Evolutionary conservation across 2,329 filamentous ascomycete genomes (phyloP), one percentile per base, ranked within the genome.

Genomic region (Penicillium sp.): DNA sequence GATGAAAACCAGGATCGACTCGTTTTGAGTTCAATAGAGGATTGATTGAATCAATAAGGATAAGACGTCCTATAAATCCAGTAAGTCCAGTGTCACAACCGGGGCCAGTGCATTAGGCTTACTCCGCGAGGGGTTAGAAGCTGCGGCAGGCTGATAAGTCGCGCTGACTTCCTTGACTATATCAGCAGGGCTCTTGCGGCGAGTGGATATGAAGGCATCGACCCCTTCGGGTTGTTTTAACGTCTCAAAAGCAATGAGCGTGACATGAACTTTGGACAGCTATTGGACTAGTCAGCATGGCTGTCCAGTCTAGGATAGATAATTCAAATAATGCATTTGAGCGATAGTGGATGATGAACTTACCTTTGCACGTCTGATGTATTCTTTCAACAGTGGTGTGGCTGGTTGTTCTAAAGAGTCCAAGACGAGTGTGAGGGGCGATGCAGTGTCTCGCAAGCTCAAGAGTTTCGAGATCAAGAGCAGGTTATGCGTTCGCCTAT

Each of bases 341-440:
- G 10, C 16, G 14, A 3, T 3, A 22, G 16, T 13, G 3, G 7
- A 14, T 9, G 6, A 8, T 4, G n/a, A 37, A 59, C 72, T 50
- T 59, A 87, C 88, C 75, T 86, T 88, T 46, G 87, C 89, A 60
- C 91, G 80, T 39, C 78, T 75, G 46, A 88, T 81, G 69, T 92
- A 88, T 69, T 95, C 90, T 14, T 75, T 72, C 2, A 92, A 56
- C 3, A 95, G 72, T 0, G 84, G 84, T 27, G 76, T 78, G 6
- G 84, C 88, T 22, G 84, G 83, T 71, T 95, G 90, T 72, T 95
- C 89, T 27, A 96, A 76, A 29, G 80, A 88, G 69, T 97, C 92
- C 49, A 95, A 77, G 3, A 96, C 72, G 22, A 97, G 75, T 0
- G 91, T 96, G 63, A 97, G 83, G 2, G 92, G 92, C 41, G 89